These are phyloP conservation scores for Xylaria intraflava DNA, from an alignment of 495 filamentous ascomycete genomes.

Conservation along the genomic window DNA sequence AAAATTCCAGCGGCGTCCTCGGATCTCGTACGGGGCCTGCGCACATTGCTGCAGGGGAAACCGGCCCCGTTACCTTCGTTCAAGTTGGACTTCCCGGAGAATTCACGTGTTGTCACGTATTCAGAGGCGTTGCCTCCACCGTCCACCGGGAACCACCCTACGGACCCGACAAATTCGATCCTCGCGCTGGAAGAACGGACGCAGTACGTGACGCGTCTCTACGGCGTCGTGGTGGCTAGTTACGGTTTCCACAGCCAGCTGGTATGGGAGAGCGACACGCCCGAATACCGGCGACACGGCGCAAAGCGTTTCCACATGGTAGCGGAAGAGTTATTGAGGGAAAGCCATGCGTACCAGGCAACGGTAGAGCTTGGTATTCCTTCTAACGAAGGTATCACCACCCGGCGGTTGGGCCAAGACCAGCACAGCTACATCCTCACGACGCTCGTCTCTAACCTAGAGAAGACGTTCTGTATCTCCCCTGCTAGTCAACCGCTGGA, in stretches of 20 bases:
- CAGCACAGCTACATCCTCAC: slow-evolving; percentile 61
- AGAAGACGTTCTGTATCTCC: slow-evolving; percentile 71
- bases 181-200: slow-evolving; percentile 11
- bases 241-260: slow-evolving; percentile 85
- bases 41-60: slow-evolving; percentile 50
- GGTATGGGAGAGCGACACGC: slow-evolving; percentile 81
- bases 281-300: slow-evolving; percentile 66
- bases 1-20: slow-evolving; percentile 17
- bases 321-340: slow-evolving; percentile 60
- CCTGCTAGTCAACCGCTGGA: slow-evolving; percentile 60
- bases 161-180: background rate
- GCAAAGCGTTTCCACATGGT: slow-evolving; percentile 75
- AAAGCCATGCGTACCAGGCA: slow-evolving; percentile 64
- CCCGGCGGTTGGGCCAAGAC: slow-evolving; percentile 16
- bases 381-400: slow-evolving; percentile 14
- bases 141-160: background rate
- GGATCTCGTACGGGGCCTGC: slow-evolving; percentile 43
- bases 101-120: slow-evolving; percentile 49
- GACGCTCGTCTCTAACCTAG: slow-evolving; percentile 70
- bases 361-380: slow-evolving; percentile 34
- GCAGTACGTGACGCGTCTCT: slow-evolving; percentile 36
- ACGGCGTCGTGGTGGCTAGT: slow-evolving; percentile 76
- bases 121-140: slow-evolving; percentile 24
- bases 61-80: slow-evolving; percentile 49
- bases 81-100: slow-evolving; percentile 58